Conservation (phyloP, 2,329 filamentous ascomycete genomes). For the Ascosphaera aggregata region DNA sequence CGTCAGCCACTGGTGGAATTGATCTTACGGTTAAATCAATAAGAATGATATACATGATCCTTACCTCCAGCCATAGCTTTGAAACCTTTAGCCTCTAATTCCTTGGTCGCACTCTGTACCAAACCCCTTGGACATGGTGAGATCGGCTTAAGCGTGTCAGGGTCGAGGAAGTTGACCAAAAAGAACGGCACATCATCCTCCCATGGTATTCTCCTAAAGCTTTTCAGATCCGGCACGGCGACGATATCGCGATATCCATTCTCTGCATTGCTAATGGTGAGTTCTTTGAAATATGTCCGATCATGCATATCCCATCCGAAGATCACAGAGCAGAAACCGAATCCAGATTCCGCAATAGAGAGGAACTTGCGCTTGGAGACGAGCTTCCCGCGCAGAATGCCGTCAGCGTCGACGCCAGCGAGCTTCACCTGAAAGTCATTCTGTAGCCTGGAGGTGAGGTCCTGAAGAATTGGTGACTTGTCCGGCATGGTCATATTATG, state of each 20-base stretch:
- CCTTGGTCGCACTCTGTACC: slow-evolving; percentile 42
- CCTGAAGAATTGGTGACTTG: slow-evolving; percentile 38
- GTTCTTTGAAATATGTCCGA: slow-evolving; percentile 63
- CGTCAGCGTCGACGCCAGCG: slow-evolving; percentile 70
- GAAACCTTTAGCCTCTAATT: slow-evolving; percentile 44
- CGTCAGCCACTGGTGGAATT: neutral
- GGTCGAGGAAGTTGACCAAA: slow-evolving; percentile 61
- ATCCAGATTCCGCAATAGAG: slow-evolving; percentile 54
- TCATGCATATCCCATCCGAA: slow-evolving; percentile 98
- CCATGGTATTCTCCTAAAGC: slow-evolving; percentile 73
- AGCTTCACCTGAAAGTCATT: slow-evolving; percentile 65
- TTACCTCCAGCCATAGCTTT: slow-evolving; percentile 75
- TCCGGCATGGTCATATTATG: neutral
- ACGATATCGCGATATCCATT: slow-evolving; percentile 78
- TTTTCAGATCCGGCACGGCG: slow-evolving; percentile 54
- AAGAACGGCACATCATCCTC: slow-evolving; percentile 73
- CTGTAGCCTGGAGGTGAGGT: slow-evolving; percentile 41
- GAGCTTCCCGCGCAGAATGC: slow-evolving; percentile 68
- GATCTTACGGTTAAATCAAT: neutral
- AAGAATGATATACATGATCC: slow-evolving; percentile 11
- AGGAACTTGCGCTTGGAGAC: slow-evolving; percentile 87
- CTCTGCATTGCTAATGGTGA: slow-evolving; percentile 69
- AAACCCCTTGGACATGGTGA: slow-evolving; percentile 61
- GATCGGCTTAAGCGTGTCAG: slow-evolving; percentile 47
- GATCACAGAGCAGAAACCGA: slow-evolving; percentile 84